Percentiles rank a stretch among this genome's conserved stretches.
These are phyloP conservation scores for Fusarium protoensiforme DNA, from an alignment of 2,329 filamentous ascomycete species.

Conservation along the genomic window DNA sequence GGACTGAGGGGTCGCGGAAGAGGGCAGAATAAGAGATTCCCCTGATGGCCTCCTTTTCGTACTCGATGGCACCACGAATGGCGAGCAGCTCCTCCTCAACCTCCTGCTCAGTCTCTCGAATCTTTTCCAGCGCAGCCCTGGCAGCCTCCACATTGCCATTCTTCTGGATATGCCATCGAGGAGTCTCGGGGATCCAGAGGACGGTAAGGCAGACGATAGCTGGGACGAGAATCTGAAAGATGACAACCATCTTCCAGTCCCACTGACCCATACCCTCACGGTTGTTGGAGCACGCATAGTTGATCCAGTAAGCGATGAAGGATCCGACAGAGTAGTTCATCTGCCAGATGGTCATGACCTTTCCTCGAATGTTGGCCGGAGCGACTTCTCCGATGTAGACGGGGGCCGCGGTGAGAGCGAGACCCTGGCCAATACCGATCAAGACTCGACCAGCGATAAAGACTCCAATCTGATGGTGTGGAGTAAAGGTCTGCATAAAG, in stretches of 20 bases:
- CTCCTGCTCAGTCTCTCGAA: constrained; percentile 71
- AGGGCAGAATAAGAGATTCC: constrained; percentile 66
- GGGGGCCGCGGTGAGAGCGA: constrained; percentile 73
- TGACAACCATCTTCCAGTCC: constrained; percentile 78
- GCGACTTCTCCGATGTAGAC: constrained; percentile 77
- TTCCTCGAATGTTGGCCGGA: constrained; percentile 70
- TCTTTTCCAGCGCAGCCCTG: constrained; percentile 61
- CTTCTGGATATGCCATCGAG: constrained; percentile 74
- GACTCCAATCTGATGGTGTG: constrained; percentile 67
- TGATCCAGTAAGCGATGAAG: constrained; percentile 64
- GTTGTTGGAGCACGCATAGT: constrained; percentile 69
- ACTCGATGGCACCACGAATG: constrained; percentile 75
- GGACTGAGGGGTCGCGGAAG: constrained; percentile 75
- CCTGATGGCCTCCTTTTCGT: constrained; percentile 75
- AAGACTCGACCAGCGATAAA: constrained; percentile 76
- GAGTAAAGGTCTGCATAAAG: constrained; percentile 74
- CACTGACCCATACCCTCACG: constrained; percentile 68
- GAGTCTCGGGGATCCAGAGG: constrained; percentile 75
- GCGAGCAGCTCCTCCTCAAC: constrained; percentile 73
- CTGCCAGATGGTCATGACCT: constrained; percentile 75
- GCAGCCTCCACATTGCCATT: constrained; percentile 68
- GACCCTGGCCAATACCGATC: constrained; percentile 75
- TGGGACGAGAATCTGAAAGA: constrained; percentile 76
- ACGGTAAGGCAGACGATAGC: constrained; percentile 68
- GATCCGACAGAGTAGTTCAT: constrained; percentile 71